Conservation (phyloP, 441 rosid genomes). For the Erysimum pusillum region DNA sequence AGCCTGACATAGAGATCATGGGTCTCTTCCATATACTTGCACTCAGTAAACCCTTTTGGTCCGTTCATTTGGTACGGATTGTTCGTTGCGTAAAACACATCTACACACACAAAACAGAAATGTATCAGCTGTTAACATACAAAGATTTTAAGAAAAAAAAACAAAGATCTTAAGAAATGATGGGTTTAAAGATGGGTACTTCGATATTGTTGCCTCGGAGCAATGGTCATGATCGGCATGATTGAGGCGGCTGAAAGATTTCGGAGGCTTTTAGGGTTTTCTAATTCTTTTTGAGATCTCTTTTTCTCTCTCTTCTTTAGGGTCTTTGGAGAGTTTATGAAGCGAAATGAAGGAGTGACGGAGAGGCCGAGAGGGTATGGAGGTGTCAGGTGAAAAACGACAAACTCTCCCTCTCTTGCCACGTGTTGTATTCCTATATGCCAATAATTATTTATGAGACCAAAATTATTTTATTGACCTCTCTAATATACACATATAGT, state of each 20-base stretch:
- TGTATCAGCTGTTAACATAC: not conserved
- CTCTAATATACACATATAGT: no score
- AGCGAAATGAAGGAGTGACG: slow-evolving; percentile 6
- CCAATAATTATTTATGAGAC: no score
- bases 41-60: slow-evolving; percentile 42
- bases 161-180: not conserved
- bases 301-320: not conserved
- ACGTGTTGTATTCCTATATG: no score
- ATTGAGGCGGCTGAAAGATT: slow-evolving; percentile 8
- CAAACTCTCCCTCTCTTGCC: not conserved
- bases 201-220: slow-evolving; percentile 8
- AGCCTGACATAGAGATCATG: slow-evolving; percentile 35
- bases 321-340: not conserved
- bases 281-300: slow-evolving; percentile 2
- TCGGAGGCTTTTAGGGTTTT: not conserved
- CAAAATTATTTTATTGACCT: no score
- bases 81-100: slow-evolving; percentile 30
- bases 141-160: not conserved
- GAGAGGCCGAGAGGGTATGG: slow-evolving; percentile 18
- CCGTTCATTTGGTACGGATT: slow-evolving; percentile 39
- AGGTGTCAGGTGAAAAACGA: slow-evolving; percentile 6
- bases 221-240: slow-evolving; percentile 16
- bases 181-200: not conserved
- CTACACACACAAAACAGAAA: not conserved
- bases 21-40: slow-evolving; percentile 24